Evolutionary conservation across 768 basidiomycete species (phyloP).

Genomic region (Exidia glandulosa): DNA sequence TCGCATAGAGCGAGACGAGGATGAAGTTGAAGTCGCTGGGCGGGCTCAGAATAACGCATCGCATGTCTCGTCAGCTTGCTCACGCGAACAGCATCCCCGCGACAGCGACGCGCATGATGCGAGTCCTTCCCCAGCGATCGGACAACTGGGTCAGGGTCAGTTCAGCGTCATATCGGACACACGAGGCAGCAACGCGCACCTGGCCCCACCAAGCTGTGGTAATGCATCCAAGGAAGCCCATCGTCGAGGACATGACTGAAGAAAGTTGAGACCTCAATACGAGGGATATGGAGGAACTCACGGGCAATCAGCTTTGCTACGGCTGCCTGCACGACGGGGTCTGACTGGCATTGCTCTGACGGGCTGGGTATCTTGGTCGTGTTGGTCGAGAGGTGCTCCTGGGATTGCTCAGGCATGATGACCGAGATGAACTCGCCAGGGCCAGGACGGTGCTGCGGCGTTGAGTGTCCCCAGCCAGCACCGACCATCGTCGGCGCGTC

Average conservation of each 20-base stretch:
- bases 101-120: slow-evolving; percentile 48
- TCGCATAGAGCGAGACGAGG: slow-evolving; percentile 46
- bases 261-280: background rate
- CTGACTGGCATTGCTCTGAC: slow-evolving; percentile 39
- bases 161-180: too few species aligned
- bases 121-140: slow-evolving; percentile 64
- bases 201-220: slow-evolving; percentile 79
- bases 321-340: slow-evolving; percentile 63
- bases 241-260: slow-evolving; percentile 48
- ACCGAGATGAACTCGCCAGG: background rate
- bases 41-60: background rate
- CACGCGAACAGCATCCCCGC: slow-evolving; percentile 45
- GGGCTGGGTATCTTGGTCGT: slow-evolving; percentile 4
- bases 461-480: background rate
- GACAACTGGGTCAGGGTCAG: slow-evolving; percentile 38
- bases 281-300: slow-evolving; percentile 22
- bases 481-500: slow-evolving; percentile 3
- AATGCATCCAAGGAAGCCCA: slow-evolving; percentile 65
- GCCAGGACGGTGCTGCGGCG: background rate
- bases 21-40: slow-evolving; percentile 55
- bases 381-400: background rate
- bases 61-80: too few species aligned
- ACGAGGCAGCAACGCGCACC: background rate
- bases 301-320: slow-evolving; percentile 57
- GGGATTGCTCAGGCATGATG: background rate